Evolutionary conservation across 2,329 filamentous ascomycete genomes (phyloP), one percentile per base, ranked within the genome.

Genomic region (Lecanoromycetidae sp.): DNA sequence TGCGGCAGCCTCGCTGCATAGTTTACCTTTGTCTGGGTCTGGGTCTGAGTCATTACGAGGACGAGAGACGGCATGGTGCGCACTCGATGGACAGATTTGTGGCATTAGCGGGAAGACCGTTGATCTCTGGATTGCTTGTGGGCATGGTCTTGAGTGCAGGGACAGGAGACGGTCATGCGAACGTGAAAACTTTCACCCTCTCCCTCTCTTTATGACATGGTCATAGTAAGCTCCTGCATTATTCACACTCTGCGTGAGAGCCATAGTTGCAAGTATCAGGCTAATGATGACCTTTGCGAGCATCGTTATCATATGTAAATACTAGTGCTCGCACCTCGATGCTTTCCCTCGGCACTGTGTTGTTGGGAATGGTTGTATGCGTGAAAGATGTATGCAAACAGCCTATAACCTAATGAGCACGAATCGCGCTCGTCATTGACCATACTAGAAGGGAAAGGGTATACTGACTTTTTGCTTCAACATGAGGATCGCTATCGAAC

Each of bases 311-410:
- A 38, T 39, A 49, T 13, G 47, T 50, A 17, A 50, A 50, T 9
- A 50, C 35, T 7, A 50, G 20, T 15, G 47, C 47, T n/a, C 47
- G 9, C 13, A 50, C 42, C 20, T 50, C 48, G n/a, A 50, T 46
- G 27, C 48, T 50, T 22, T 46, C 48, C 5, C 48, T 13, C n/a
- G 43, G 27, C 2, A 1, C 22, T 34, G 36, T 23, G n/a, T 29
- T 15, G 4, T 22, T n/a, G 10, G 42, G 26, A 26, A 30, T 9
- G 6, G 23, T 27, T 2, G 8, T 1, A n/a, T 46, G 41, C 19
- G 23, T 15, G 29, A 50, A 50, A 5, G 43, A 40, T 5, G 42
- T 36, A 29, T 50, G 42, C 2, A 36, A 42, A 34, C 41, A 45
- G 22, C 35, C 42, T 50, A 22, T 7, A 12, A 3, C 15, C n/a